These are phyloP conservation scores for Ceratobasidium sp. DNA, from an alignment of 1,284 basidiomycete genomes.

Conservation along the genomic window DNA sequence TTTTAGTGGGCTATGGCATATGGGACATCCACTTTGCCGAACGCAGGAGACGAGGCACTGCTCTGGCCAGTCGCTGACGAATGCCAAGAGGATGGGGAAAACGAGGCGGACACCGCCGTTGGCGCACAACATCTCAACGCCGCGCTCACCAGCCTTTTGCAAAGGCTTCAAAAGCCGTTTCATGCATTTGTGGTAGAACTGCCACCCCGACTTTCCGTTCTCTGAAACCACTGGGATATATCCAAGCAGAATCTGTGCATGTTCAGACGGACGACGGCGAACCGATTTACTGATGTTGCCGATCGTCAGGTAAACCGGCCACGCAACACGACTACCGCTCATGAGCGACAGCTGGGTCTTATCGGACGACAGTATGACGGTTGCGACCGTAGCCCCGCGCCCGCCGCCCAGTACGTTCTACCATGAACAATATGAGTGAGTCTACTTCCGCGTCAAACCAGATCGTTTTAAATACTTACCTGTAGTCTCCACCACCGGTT, in stretches of 20 bases:
- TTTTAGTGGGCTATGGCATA: background rate
- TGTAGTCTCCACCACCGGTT: constrained; percentile 38
- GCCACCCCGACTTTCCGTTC: constrained; percentile 6
- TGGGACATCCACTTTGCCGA: too few species aligned
- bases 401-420: constrained; percentile 23
- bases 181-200: constrained; percentile 43
- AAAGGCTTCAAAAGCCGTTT: too few species aligned
- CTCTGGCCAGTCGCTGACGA: constrained; percentile 44
- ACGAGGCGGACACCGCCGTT: constrained; percentile 35
- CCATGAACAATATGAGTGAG: background rate
- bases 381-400: background rate
- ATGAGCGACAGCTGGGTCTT: constrained; percentile 1
- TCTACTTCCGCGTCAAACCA: too few species aligned
- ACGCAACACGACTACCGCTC: background rate
- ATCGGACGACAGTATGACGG: constrained; percentile 2
- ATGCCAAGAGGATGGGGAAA: constrained; percentile 42
- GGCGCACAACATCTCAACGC: constrained; percentile 39
- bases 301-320: constrained; percentile 28
- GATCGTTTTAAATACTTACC: constrained; percentile 2
- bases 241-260: constrained; percentile 30
- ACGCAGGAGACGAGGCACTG: constrained; percentile 41
- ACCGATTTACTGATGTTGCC: constrained; percentile 38
- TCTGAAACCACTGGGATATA: constrained; percentile 34
- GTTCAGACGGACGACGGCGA: background rate
- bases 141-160: too few species aligned